phyloP scores from a whole-genome alignment of 2,329 filamentous ascomycete species.

The Raffaelea ambrosiae region DNA sequence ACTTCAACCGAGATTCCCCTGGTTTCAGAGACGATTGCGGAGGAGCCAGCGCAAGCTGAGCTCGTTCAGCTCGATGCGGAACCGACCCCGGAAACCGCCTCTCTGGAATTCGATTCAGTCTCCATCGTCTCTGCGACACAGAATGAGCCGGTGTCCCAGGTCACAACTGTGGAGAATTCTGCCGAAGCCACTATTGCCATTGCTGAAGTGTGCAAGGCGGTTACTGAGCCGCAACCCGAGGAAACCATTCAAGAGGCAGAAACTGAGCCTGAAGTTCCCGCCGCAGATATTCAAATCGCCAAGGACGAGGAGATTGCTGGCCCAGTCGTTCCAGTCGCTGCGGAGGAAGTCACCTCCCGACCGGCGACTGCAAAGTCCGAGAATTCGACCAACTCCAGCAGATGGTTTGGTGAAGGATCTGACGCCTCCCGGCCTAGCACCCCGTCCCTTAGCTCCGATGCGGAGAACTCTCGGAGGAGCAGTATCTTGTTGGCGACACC shows the following conservation, averaged over 20 bases:
- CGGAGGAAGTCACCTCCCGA: neutral
- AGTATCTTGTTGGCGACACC: slow-evolving; percentile 20
- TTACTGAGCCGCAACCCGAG: neutral
- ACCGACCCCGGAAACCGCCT: too few species aligned
- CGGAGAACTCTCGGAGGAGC: slow-evolving; percentile 18
- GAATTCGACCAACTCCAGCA: neutral
- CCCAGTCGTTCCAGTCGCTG: too few species aligned
- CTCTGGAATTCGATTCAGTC: too few species aligned
- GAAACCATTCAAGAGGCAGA: neutral
- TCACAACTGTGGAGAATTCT: neutral
- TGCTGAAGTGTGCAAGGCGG: neutral
- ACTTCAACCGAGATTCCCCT: neutral
- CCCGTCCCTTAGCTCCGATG: slow-evolving; percentile 21
- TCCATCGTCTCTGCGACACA: neutral
- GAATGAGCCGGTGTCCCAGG: neutral
- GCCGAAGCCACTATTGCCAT: neutral
- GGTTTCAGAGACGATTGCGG: neutral
- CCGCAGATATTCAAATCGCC: neutral
- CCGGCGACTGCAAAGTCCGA: too few species aligned
- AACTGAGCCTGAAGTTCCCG: neutral
- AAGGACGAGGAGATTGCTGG: too few species aligned
- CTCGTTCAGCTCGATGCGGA: too few species aligned
- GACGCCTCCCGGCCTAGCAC: slow-evolving; percentile 17
- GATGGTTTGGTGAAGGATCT: neutral
- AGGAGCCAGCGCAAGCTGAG: too few species aligned